Evolutionary conservation across 169 alveolate species (phyloP).

Genomic region (Plasmodium knowlesi): DNA sequence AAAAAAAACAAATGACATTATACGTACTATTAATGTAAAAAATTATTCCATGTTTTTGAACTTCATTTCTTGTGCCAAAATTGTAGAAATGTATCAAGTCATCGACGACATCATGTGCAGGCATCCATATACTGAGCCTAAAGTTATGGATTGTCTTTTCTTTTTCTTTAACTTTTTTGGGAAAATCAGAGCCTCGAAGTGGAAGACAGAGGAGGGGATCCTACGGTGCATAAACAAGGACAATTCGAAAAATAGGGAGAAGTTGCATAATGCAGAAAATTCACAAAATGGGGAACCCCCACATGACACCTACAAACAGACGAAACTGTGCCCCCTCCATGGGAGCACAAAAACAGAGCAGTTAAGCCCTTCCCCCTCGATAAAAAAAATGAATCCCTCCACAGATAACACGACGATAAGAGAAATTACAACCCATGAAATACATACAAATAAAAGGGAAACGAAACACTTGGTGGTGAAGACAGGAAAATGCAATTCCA

Average conservation of each 20-base stretch:
- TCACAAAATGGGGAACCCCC: background rate
- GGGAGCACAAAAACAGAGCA: background rate
- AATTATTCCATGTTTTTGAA: slow-evolving; percentile 40
- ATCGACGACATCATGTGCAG: slow-evolving; percentile 2
- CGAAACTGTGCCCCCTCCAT: background rate
- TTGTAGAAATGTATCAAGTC: slow-evolving; percentile 26
- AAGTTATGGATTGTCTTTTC: slow-evolving; percentile 23
- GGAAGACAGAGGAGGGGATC: background rate
- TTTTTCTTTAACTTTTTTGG: slow-evolving; percentile 25
- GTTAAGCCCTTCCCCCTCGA: background rate
- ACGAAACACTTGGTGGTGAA: background rate
- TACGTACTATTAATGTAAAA: slow-evolving; percentile 38
- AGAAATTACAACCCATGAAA: background rate
- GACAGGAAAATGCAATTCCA: background rate
- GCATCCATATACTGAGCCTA: slow-evolving; percentile 6
- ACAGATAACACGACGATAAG: background rate
- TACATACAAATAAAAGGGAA: background rate
- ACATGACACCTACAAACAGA: background rate
- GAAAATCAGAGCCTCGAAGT: background rate
- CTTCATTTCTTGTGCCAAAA: slow-evolving; percentile 39
- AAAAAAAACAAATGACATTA: slow-evolving; percentile 21
- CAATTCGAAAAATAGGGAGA: background rate
- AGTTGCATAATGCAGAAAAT: background rate
- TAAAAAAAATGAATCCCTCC: background rate
- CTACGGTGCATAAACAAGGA: background rate